A percentile compares a stretch with the other conserved stretches of the same genome.
Evolutionary conservation across 495 filamentous ascomycete species (phyloP).

Genomic region (Penicillium desertorum): DNA sequence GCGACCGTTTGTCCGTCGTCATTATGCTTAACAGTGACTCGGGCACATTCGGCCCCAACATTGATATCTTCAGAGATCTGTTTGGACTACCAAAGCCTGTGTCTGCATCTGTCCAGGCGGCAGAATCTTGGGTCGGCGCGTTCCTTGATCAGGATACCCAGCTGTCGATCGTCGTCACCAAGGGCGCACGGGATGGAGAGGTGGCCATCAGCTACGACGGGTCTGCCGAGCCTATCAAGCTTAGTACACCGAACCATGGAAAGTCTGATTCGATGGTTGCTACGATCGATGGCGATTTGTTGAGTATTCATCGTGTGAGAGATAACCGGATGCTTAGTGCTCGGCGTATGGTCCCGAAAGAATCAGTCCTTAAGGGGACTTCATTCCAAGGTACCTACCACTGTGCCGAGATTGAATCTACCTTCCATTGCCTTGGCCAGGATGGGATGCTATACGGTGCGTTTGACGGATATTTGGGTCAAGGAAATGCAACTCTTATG

Average conservation of each 20-base stretch:
- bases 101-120: neutral
- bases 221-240: conserved; percentile 7
- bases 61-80: conserved; percentile 21
- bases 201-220: conserved; percentile 23
- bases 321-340: conserved; percentile 31
- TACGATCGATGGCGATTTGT: conserved; percentile 19
- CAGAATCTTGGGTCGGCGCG: conserved; percentile 22
- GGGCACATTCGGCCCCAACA: conserved; percentile 16
- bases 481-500: conserved; percentile 26
- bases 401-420: conserved; percentile 31
- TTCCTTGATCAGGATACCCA: conserved; percentile 34
- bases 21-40: conserved; percentile 33
- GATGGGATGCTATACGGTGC: conserved; percentile 31
- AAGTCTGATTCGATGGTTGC: conserved; percentile 16
- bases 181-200: conserved; percentile 17
- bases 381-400: conserved; percentile 26
- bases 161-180: conserved; percentile 21
- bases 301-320: conserved; percentile 24
- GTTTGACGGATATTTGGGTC: conserved; percentile 36
- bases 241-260: conserved; percentile 15
- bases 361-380: conserved; percentile 7
- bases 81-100: conserved; percentile 15
- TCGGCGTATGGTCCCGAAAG: conserved; percentile 19
- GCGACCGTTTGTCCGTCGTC: conserved; percentile 30
- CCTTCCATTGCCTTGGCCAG: conserved; percentile 31